phyloP scores from a whole-genome alignment of 257 asterid genomes.

The Ehretia macrophylla region DNA sequence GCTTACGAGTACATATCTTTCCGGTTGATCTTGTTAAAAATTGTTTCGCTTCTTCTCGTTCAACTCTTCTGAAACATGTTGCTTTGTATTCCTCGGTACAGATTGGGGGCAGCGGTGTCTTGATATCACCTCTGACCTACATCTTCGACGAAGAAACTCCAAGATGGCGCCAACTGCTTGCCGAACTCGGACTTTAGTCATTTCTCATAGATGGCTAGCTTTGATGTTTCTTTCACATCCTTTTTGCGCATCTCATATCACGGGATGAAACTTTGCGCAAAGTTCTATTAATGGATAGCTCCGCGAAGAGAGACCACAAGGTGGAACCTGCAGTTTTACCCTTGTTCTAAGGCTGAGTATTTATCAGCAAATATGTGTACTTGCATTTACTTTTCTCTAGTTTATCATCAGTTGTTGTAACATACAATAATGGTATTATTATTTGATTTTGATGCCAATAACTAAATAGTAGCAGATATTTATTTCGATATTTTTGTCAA shows the following conservation, averaged over 20 bases:
- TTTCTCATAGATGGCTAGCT: not conserved
- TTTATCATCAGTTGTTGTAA: not conserved
- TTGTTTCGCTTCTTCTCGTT: not conserved
- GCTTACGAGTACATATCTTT: too few species aligned
- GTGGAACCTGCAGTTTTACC: not conserved
- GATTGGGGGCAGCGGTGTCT: constrained; percentile 99
- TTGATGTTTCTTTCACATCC: not conserved
- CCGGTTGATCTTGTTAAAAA: not conserved
- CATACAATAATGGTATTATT: not conserved
- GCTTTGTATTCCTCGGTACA: constrained; percentile 28
- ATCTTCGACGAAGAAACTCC: constrained; percentile 97
- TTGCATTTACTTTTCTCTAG: too few species aligned
- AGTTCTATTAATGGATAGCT: too few species aligned
- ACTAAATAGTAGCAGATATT: not conserved
- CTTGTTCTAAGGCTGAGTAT: too few species aligned
- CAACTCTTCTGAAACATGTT: not conserved
- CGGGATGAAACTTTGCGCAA: too few species aligned
- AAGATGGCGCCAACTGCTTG: constrained; percentile 85
- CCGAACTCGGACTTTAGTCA: constrained; percentile 52
- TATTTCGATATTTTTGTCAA: too few species aligned
- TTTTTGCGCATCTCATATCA: too few species aligned
- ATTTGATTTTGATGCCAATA: not conserved
- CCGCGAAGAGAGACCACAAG: not conserved
- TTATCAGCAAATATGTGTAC: too few species aligned
- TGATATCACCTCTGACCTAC: constrained; percentile 87